Conservation (phyloP, 495 filamentous ascomycete genomes). For the Daldinia caldariorum region DNA sequence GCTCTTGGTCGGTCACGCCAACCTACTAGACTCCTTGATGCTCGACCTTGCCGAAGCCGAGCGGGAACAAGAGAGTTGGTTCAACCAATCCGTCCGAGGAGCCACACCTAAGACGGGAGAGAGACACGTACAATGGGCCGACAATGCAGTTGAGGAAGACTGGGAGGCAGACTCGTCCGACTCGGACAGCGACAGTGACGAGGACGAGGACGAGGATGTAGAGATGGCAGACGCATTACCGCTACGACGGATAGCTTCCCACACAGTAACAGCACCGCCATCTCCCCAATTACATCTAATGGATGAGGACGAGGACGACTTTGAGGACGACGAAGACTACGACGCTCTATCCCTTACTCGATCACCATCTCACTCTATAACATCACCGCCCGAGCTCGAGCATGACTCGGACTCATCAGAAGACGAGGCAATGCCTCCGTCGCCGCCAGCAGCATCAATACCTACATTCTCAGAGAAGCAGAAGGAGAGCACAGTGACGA, state of each 20-base stretch:
- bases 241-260: constrained; percentile 58
- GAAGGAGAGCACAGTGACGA: constrained; percentile 62
- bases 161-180: constrained; percentile 73
- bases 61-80: constrained; percentile 96
- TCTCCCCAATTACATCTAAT: constrained; percentile 49
- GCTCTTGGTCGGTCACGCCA: constrained; percentile 94
- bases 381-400: constrained; percentile 80
- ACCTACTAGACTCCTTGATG: constrained; percentile 96
- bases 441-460: constrained; percentile 73
- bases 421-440: constrained; percentile 81
- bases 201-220: constrained; percentile 49
- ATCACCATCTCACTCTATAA: constrained; percentile 69
- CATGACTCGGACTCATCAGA: constrained; percentile 72
- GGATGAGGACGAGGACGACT: constrained; percentile 59
- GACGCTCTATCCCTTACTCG: constrained; percentile 76
- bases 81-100: constrained; percentile 90
- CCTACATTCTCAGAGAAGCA: constrained; percentile 77
- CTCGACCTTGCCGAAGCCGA: constrained; percentile 94
- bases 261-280: constrained; percentile 44
- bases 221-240: constrained; percentile 64
- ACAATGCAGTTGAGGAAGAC: constrained; percentile 76
- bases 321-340: constrained; percentile 77
- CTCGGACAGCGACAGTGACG: constrained; percentile 62
- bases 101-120: constrained; percentile 67
- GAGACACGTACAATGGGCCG: constrained; percentile 88